Evolutionary conservation across 331 rosid species (phyloP), one percentile per base, ranked within the genome.

Genomic region (Malus hybrid): DNA sequence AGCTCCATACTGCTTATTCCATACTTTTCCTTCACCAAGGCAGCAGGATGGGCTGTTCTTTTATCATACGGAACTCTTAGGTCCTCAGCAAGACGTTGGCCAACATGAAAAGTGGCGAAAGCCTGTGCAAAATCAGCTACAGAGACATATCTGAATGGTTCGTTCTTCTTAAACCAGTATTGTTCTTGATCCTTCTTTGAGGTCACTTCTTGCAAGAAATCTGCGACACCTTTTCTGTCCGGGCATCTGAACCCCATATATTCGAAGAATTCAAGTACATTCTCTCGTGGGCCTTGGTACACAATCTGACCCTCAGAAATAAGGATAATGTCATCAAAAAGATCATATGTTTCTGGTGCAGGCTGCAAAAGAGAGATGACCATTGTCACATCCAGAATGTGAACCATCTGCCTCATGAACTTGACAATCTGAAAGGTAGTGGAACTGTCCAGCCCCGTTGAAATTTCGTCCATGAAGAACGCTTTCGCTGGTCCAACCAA

Each of bases 101-200:
- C 91, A 39, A 80, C 36, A 29, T 76, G 85, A 62, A 83, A 86
- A 6, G 81, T 61, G 32, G 27, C 61, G 34, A 82, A 88, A 16
- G 79, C 86, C 28, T 74, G 62, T 15, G 33, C 72, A 76, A 88
- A 87, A 19, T 85, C 89, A 16, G 80, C 4, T 12, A 63, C 89
- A 2, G 91, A 78, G 69, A 89, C 60, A 42, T 50, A 87, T 78
- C 83, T 77, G 46, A 81, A 82, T 18, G 82, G 79, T 34, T 80
- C 55, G 61, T 67, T 54, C 48, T 12, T 80, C 33, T 54, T 73
- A 39, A 29, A 78, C 93, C 93, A 88, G 59, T 88, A 88, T 29
- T 84, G 93, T 59, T 84, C 85, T 76, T 86, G 90, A 73, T 88
- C 90, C 75, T 84, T 85, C 78, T 77, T 81, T 61, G 91, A 87